Base-by-base conservation (phyloP, 1,284 basidiomycete genomes). In the Agaricales sp. region DNA sequence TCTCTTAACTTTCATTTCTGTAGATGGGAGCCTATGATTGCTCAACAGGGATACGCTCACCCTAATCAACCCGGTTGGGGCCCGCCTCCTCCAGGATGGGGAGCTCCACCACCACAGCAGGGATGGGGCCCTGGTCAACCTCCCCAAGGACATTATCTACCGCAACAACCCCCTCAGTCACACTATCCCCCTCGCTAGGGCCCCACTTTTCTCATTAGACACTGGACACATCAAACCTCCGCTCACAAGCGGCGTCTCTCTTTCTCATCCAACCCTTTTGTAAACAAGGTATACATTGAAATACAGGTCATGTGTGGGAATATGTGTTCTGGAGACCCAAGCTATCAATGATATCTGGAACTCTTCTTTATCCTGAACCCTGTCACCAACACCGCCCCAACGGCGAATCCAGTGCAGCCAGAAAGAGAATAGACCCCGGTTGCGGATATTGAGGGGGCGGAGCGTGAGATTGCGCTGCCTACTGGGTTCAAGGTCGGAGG, bases 1-100 rank as follows among this genome's bases (percentile, higher is more conserved):
- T 22, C 18, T 18, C 16, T 43, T 8, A 6, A 22, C 39, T 43
- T 14, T 30, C 14, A 6, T 30, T 30, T 30, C 14, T 30, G 6
- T 49, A 77, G 74, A 26, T 77, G 71, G 71, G 72, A 68, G 52
- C 74, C 73, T 23, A 61, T 63, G 37, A 21, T 65, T 3, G 57
- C 59, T 21, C 57, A 59, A 45, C 58, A 59, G 38, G 64, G 64
- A 43, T 67, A 62, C 35, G 57, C 63, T 43, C 55, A 66, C 44
- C 60, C 63, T 18, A 49, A 51, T 16, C 21, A 59, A 20, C 54
- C 61, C 19, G 11, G n/a, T 8, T 35, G 30, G 56, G 39, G 1
- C 44, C 44, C 4, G 45, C 57, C 39, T 4, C 57, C 49, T 48
- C 45, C 48, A 47, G 41, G 22, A 38, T 6, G 44, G 22, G 16